Percentiles rank a stretch among this genome's conserved stretches.
phyloP scores from a whole-genome alignment of 2,329 filamentous ascomycete genomes.

The Diaporthe sp. region DNA sequence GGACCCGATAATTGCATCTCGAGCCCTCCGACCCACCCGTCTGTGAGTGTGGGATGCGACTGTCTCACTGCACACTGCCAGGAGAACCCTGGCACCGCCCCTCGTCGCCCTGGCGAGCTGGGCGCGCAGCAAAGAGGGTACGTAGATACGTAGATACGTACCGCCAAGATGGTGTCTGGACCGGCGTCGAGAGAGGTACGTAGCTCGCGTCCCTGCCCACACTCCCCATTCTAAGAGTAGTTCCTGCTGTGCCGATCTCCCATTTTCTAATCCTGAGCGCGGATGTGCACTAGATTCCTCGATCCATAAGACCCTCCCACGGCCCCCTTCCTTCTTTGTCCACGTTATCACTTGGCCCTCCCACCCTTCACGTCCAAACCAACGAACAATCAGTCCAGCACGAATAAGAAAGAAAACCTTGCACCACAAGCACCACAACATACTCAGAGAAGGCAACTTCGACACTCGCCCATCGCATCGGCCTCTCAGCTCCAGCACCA shows the following conservation, averaged over 20 bases:
- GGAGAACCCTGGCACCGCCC: conserved; percentile 34
- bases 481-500: neutral
- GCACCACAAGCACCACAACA: neutral
- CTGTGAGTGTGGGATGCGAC: conserved; percentile 20
- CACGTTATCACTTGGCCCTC: neutral
- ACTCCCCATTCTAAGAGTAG: conserved; percentile 26
- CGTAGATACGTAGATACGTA: conserved; percentile 30
- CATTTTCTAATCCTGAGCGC: conserved; percentile 20
- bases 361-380: neutral
- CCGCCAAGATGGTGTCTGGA: conserved; percentile 35
- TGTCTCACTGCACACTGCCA: conserved; percentile 23
- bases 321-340: conserved; percentile 35
- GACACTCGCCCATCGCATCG: neutral
- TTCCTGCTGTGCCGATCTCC: conserved; percentile 36
- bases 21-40: neutral
- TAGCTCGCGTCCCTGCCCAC: conserved; percentile 13
- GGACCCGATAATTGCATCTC: conserved; percentile 33
- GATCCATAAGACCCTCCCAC: conserved; percentile 38
- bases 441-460: neutral
- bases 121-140: neutral
- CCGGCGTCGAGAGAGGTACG: conserved; percentile 29
- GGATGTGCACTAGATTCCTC: conserved; percentile 38
- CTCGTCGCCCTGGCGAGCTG: conserved; percentile 26
- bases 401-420: conserved; percentile 1
- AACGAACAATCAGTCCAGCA: neutral